A percentile compares a stretch with the other conserved stretches of the same genome.
Evolutionary conservation across 2,329 filamentous ascomycete genomes (phyloP).

Genomic region (Corynespora cassiicola): DNA sequence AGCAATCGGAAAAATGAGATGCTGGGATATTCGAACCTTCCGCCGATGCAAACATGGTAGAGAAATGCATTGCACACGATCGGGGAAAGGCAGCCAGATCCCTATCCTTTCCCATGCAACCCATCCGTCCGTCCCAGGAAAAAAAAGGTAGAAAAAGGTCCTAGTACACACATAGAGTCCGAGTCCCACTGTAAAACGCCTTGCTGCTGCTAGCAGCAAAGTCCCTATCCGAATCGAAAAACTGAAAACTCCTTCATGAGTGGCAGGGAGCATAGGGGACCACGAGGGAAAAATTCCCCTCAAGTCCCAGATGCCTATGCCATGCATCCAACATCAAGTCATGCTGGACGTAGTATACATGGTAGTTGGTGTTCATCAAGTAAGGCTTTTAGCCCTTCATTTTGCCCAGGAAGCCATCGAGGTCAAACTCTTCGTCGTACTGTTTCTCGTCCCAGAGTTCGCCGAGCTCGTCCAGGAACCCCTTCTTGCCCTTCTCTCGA

Average conservation of each 20-base stretch:
- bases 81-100: no score
- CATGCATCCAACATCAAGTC: conserved; percentile 1
- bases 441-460: conserved; percentile 97
- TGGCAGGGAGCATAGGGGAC: not conserved
- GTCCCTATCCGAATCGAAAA: no score
- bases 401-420: conserved; percentile 92
- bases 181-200: no score
- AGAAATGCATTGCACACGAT: not conserved
- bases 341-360: not conserved
- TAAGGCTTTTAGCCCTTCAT: conserved; percentile 68
- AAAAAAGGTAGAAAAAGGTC: no score
- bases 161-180: no score
- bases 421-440: conserved; percentile 97
- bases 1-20: conserved; percentile 3
- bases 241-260: no score
- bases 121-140: no score
- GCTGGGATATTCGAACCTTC: not conserved
- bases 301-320: conserved; percentile 1
- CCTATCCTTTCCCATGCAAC: no score
- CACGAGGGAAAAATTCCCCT: not conserved
- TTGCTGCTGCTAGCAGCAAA: no score
- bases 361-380: not conserved
- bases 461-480: conserved; percentile 91
- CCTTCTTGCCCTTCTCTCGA: conserved; percentile 93
- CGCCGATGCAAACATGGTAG: not conserved